A percentile compares a stretch with the other conserved stretches of the same genome.
Conservation (phyloP, 805 yeast species). For the Pichia nanzhaoensis region DNA sequence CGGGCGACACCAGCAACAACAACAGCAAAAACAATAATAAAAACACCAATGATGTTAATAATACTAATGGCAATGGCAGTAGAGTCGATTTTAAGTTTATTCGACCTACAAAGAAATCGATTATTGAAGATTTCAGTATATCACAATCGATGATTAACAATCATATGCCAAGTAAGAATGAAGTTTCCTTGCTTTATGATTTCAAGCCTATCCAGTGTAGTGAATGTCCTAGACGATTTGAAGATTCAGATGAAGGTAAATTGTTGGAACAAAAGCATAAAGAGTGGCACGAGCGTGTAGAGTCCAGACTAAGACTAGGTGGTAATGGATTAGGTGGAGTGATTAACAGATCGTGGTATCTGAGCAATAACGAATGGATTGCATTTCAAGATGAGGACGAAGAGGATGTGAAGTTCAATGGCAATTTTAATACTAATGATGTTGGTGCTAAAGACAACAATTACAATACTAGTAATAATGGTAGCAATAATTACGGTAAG, state of each 20-base stretch:
- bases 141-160: conserved; percentile 33
- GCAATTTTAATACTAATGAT: too few relatives aligned
- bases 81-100: conserved; percentile 20
- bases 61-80: too few relatives aligned
- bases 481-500: too few relatives aligned
- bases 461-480: too few relatives aligned
- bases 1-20: not conserved
- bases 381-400: conserved; percentile 64
- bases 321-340: conserved; percentile 38
- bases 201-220: conserved; percentile 74
- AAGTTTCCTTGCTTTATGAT: conserved; percentile 42
- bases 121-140: conserved; percentile 22
- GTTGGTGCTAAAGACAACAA: too few relatives aligned
- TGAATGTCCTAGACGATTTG: conserved; percentile 83
- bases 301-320: conserved; percentile 52
- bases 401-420: conserved; percentile 29
- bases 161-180: conserved; percentile 31
- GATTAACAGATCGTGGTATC: conserved; percentile 78
- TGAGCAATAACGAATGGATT: conserved; percentile 66
- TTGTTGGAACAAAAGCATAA: conserved; percentile 57
- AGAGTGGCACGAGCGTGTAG: conserved; percentile 95
- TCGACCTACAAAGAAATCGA: conserved; percentile 16
- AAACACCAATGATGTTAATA: conserved; percentile 2
- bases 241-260: conserved; percentile 49
- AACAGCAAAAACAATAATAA: not conserved